These are phyloP conservation scores for Cenococcum geophilum DNA, from an alignment of 495 filamentous ascomycete species.

Conservation along the genomic window DNA sequence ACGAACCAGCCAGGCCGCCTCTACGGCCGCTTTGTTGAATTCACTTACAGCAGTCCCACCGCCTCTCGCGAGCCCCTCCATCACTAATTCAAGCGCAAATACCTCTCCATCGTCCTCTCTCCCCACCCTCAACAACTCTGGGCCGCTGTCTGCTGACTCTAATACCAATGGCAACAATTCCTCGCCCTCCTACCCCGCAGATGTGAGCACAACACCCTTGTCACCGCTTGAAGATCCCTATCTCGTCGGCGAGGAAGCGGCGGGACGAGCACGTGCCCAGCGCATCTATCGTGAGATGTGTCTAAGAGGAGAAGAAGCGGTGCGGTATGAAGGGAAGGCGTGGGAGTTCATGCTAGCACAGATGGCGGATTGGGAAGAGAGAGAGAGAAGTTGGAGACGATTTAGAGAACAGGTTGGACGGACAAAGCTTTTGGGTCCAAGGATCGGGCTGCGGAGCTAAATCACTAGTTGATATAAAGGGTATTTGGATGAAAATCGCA, in stretches of 20 bases:
- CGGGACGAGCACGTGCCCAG: conserved; percentile 17
- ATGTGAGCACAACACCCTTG: conserved; percentile 7
- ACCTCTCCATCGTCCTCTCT: neutral
- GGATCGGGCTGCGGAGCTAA: conserved; percentile 18
- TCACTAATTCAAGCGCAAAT: neutral
- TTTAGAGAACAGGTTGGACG: conserved; percentile 22
- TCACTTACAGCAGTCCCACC: conserved; percentile 22
- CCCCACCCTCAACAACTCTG: neutral
- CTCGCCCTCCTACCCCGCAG: conserved; percentile 12
- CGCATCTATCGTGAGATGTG: conserved; percentile 34
- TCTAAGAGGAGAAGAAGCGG: conserved; percentile 24
- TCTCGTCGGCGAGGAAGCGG: conserved; percentile 33
- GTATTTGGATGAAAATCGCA: too few species aligned
- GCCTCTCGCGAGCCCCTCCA: neutral
- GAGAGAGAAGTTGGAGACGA: conserved; percentile 29
- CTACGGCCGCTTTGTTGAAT: conserved; percentile 24
- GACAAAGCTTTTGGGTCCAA: conserved; percentile 26
- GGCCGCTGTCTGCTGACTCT: neutral
- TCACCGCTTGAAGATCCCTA: conserved; percentile 33
- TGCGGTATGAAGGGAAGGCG: conserved; percentile 27
- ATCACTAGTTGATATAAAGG: too few species aligned
- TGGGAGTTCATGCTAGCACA: conserved; percentile 39
- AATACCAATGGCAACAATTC: neutral
- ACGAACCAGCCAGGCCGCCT: conserved; percentile 24
- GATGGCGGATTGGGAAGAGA: conserved; percentile 36